These are phyloP conservation scores for Sporisorium reilianum DNA, from an alignment of 1,284 basidiomycete species.

Conservation along the genomic window DNA sequence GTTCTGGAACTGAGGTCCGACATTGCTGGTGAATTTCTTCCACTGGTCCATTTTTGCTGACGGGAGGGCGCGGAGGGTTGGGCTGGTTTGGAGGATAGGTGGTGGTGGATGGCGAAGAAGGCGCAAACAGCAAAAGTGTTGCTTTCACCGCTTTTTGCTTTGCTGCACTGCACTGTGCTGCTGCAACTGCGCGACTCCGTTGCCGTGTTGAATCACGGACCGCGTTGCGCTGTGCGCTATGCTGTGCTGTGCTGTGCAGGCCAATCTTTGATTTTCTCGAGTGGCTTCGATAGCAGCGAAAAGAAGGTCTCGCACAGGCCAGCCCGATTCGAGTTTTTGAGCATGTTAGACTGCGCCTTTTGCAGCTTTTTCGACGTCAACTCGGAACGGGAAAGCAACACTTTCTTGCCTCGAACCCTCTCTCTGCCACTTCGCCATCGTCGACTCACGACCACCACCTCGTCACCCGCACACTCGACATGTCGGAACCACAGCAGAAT, in stretches of 20 bases:
- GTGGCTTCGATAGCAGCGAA: background rate
- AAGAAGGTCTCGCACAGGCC: slow-evolving; percentile 15
- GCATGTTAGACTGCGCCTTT: background rate
- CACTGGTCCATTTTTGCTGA: slow-evolving; percentile 79
- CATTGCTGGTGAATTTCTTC: slow-evolving; percentile 70
- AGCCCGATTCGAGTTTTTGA: background rate
- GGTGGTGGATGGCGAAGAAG: background rate
- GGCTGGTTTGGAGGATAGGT: background rate
- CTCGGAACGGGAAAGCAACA: no score
- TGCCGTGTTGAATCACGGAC: slow-evolving; percentile 10
- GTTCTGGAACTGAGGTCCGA: slow-evolving; percentile 71
- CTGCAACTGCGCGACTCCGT: slow-evolving; percentile 8
- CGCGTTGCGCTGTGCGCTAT: slow-evolving; percentile 4
- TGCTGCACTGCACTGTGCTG: slow-evolving; percentile 1
- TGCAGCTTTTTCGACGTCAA: background rate
- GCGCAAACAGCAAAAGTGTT: slow-evolving; percentile 9
- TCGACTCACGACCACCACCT: background rate
- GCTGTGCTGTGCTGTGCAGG: slow-evolving; percentile 10
- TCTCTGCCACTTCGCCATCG: slow-evolving; percentile 1
- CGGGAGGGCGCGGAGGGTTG: no score
- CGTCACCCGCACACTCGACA: background rate
- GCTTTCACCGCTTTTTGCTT: slow-evolving; percentile 9
- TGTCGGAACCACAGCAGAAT: background rate
- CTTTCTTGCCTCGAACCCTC: no score
- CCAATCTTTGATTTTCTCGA: background rate